Conservation (phyloP, 2,329 filamentous ascomycete species). For the Talaromyces rugulosus region DNA sequence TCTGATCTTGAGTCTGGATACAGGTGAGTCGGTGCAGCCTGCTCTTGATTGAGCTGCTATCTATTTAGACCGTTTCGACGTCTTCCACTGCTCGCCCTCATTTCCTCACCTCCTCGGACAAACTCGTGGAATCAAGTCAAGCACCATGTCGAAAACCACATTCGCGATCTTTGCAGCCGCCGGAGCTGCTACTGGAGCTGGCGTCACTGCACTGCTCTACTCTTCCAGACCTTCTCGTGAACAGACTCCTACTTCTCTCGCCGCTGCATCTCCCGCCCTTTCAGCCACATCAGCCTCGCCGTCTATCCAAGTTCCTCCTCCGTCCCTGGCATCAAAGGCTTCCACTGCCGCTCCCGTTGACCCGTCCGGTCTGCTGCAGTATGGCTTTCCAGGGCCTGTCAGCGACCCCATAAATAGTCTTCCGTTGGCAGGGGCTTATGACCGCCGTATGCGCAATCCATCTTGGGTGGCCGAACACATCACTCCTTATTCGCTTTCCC, state of each 20-base stretch:
- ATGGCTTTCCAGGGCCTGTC: conserved; percentile 88
- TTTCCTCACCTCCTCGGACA: background rate
- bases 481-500: conserved; percentile 74
- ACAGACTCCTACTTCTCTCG: conserved; percentile 32
- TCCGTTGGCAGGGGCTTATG: conserved; percentile 80
- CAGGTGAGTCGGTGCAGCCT: background rate
- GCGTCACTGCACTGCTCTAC: conserved; percentile 64
- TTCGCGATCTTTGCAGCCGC: conserved; percentile 71
- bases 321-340: conserved; percentile 24
- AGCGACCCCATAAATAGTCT: conserved; percentile 73
- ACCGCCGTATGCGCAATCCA: conserved; percentile 86
- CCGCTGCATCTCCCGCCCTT: conserved; percentile 28
- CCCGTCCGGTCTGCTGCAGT: conserved; percentile 72
- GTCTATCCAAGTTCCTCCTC: conserved; percentile 24
- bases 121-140: background rate
- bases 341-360: conserved; percentile 54
- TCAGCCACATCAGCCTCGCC: conserved; percentile 31
- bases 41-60: background rate
- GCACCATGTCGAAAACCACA: conserved; percentile 72
- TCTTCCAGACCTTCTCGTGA: conserved; percentile 55
- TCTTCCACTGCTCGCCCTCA: background rate
- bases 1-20: background rate
- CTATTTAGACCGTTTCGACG: background rate
- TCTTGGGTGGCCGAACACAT: conserved; percentile 97
- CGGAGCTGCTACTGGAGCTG: conserved; percentile 72